Percentiles rank a stretch among this genome's conserved stretches.
Evolutionary conservation across 2,329 filamentous ascomycete genomes (phyloP).

Genomic region (Talaromyces piceae): DNA sequence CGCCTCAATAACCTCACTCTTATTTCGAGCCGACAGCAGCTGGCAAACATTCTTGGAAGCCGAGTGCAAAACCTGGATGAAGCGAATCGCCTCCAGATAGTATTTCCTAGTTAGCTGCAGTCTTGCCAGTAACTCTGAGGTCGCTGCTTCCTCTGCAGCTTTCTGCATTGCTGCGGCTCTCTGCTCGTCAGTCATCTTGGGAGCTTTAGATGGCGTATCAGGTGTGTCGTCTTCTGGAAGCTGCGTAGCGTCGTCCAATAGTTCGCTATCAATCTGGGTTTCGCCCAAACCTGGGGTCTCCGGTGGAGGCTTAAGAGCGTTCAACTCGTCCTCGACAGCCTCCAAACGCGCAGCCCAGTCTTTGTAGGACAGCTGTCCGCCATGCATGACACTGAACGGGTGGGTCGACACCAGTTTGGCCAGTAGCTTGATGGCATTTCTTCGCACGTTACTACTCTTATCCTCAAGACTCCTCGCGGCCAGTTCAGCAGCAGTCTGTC

Average conservation of each 20-base stretch:
- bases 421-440: constrained; percentile 90
- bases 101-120: constrained; percentile 83
- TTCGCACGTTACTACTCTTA: constrained; percentile 93
- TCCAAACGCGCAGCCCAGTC: constrained; percentile 81
- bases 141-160: constrained; percentile 78
- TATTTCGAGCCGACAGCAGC: constrained; percentile 87
- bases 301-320: constrained; percentile 70
- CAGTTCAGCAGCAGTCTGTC: constrained; percentile 79
- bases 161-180: constrained; percentile 66
- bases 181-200: constrained; percentile 70
- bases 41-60: constrained; percentile 77
- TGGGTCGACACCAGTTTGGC: constrained; percentile 86
- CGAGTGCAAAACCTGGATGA: constrained; percentile 83
- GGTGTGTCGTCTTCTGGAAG: constrained; percentile 46
- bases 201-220: constrained; percentile 56
- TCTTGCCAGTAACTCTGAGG: constrained; percentile 79
- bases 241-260: constrained; percentile 85
- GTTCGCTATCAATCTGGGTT: constrained; percentile 65
- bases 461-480: constrained; percentile 87
- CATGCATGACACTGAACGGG: constrained; percentile 86
- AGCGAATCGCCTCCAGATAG: constrained; percentile 85
- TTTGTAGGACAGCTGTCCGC: constrained; percentile 72
- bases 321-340: constrained; percentile 73
- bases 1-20: constrained; percentile 96
- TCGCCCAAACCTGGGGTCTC: constrained; percentile 64